Conservation (phyloP, 352 stramenopile genomes). For the Phytopythium vexans region DNA sequence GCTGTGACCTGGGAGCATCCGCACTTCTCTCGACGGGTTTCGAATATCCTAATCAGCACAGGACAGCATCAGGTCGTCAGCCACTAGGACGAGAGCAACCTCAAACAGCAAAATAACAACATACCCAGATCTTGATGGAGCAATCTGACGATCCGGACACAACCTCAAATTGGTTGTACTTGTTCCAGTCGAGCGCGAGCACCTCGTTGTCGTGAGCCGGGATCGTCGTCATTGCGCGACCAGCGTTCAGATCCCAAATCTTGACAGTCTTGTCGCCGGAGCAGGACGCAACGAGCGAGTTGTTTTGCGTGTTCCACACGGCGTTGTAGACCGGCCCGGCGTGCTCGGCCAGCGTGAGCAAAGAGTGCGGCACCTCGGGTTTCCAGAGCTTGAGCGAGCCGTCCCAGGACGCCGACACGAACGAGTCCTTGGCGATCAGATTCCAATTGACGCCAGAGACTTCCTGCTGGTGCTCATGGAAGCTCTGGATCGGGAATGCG, state of each 20-base stretch:
- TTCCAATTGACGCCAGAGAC: constrained; percentile 91
- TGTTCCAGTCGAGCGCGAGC: constrained; percentile 90
- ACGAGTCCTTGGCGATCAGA: constrained; percentile 82
- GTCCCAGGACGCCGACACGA: constrained; percentile 87
- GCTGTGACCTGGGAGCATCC: constrained; percentile 69
- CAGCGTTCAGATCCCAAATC: constrained; percentile 75
- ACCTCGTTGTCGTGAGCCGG: constrained; percentile 78
- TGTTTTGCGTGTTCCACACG: constrained; percentile 83
- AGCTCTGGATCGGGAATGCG: constrained; percentile 86
- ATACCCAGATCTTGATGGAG: constrained; percentile 84
- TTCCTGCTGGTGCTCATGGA: constrained; percentile 84
- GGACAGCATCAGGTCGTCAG: background rate
- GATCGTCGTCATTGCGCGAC: constrained; percentile 54
- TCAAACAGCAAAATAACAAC: constrained; percentile 5
- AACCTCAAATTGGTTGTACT: constrained; percentile 89
- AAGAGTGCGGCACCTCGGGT: constrained; percentile 60
- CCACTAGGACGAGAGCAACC: too few species aligned
- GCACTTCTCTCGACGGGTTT: constrained; percentile 62
- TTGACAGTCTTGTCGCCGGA: constrained; percentile 75
- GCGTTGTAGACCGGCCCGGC: constrained; percentile 78
- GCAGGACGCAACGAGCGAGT: constrained; percentile 65
- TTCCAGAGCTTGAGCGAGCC: constrained; percentile 86
- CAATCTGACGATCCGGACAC: constrained; percentile 84
- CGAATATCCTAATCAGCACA: constrained; percentile 59
- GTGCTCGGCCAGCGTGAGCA: constrained; percentile 80